These are phyloP conservation scores for Talaromyces sp. DNA, from an alignment of 2,329 filamentous ascomycete species.

Conservation along the genomic window DNA sequence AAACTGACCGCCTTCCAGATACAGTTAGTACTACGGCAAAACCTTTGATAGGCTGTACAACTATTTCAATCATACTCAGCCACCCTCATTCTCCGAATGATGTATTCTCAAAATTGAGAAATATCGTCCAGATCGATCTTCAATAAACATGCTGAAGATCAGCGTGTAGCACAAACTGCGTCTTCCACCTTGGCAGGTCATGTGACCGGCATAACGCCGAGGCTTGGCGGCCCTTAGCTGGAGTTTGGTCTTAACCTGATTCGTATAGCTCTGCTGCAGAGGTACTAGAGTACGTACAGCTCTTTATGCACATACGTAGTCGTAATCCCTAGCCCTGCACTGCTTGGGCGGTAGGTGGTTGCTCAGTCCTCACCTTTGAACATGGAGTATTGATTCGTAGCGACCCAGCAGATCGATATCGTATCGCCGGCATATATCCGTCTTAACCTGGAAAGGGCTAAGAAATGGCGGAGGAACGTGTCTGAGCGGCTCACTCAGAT, in stretches of 20 bases:
- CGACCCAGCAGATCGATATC: neutral
- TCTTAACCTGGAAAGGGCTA: neutral
- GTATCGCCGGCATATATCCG: neutral
- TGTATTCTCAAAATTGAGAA: neutral
- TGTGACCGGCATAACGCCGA: neutral
- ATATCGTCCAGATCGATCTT: neutral
- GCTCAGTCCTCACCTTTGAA: neutral
- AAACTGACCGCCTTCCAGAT: neutral
- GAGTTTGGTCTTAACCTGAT: neutral
- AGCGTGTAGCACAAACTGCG: neutral
- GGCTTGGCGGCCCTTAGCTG: neutral
- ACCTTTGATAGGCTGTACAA: neutral
- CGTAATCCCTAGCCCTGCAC: neutral
- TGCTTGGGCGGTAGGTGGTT: neutral
- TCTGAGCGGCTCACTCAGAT: conserved; percentile 3
- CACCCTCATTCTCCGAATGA: neutral
- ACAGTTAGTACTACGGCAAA: neutral
- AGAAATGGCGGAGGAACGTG: conserved; percentile 6
- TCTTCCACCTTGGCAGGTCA: neutral
- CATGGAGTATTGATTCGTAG: neutral
- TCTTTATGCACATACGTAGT: neutral
- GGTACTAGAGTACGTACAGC: neutral
- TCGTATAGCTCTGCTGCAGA: neutral
- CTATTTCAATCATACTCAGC: neutral
- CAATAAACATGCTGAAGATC: neutral